These are phyloP conservation scores for Microcos paniculata DNA, from an alignment of 345 rosid species.

Conservation along the genomic window DNA sequence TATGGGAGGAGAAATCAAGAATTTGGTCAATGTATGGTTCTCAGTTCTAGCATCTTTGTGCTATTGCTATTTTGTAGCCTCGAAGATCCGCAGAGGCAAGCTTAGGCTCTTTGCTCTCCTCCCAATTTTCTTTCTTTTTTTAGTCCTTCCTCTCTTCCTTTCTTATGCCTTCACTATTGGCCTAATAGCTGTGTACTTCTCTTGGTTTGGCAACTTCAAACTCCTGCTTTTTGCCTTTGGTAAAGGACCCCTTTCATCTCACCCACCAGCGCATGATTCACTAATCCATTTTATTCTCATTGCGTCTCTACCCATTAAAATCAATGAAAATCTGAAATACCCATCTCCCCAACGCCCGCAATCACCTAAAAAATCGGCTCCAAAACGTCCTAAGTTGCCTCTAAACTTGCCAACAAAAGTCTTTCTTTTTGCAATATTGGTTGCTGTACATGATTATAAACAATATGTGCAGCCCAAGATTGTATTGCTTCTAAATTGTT, in stretches of 20 bases:
- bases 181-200: conserved; percentile 15
- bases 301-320: conserved; percentile 42
- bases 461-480: conserved; percentile 1
- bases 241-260: conserved; percentile 33
- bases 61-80: conserved; percentile 34
- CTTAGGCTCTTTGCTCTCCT: conserved; percentile 35
- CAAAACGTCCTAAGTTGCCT: conserved; percentile 21
- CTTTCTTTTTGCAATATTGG: conserved; percentile 17
- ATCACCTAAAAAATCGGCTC: neutral
- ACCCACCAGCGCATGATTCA: conserved; percentile 13
- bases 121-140: conserved; percentile 33
- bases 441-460: conserved; percentile 20
- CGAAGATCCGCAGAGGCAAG: conserved; percentile 28
- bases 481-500: conserved; percentile 17
- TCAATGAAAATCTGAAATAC: conserved; percentile 22
- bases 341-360: conserved; percentile 6
- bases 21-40: conserved; percentile 23
- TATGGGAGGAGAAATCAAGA: conserved; percentile 39
- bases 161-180: conserved; percentile 23
- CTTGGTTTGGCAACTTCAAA: conserved; percentile 51
- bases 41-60: conserved; percentile 23
- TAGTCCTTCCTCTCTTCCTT: conserved; percentile 27
- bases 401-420: conserved; percentile 34
- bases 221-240: conserved; percentile 46
- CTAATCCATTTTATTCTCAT: conserved; percentile 27